Percentiles rank a stretch among this genome's conserved stretches.
phyloP scores from a whole-genome alignment of 225 moss, liverwort and hornwort genomes.

The Sphagnum contortum region DNA sequence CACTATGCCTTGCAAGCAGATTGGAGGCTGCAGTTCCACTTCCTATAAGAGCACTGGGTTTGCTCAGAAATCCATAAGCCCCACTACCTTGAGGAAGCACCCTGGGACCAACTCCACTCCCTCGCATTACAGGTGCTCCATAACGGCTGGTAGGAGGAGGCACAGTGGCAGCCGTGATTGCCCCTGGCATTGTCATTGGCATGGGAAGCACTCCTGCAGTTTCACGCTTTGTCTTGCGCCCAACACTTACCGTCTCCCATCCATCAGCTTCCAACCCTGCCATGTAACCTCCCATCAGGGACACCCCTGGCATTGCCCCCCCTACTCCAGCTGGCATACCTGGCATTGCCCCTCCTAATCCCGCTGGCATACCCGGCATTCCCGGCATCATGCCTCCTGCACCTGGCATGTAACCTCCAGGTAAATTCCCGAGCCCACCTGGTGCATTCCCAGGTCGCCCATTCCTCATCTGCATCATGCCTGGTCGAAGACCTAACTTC shows the following conservation, averaged over 20 bases:
- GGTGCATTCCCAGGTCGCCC: conserved; percentile 8
- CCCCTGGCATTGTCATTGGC: conserved; percentile 12
- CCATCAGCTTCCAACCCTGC: conserved; percentile 10
- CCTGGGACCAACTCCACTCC: conserved; percentile 15
- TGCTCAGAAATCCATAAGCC: conserved; percentile 21
- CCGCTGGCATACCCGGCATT: conserved; percentile 17
- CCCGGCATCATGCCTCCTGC: conserved; percentile 13
- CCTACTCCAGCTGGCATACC: conserved; percentile 14
- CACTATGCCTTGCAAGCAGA: conserved; percentile 14
- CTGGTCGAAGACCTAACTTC: conserved; percentile 55
- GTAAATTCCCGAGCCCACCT: no score
- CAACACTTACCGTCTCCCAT: conserved; percentile 10
- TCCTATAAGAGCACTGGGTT: conserved; percentile 47
- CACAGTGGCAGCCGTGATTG: conserved; percentile 11
- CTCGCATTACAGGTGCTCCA: conserved; percentile 15
- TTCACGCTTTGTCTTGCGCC: conserved; percentile 3
- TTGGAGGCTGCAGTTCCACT: conserved; percentile 14
- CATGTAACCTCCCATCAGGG: conserved; percentile 10
- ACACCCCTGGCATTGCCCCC: conserved; percentile 6
- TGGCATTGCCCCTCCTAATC: conserved; percentile 6
- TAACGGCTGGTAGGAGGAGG: conserved; percentile 24
- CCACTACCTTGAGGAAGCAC: conserved; percentile 26
- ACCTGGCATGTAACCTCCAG: no score
- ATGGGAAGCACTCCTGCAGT: conserved; percentile 16
- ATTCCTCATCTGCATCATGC: conserved; percentile 30